Percentiles rank a stretch among this genome's conserved stretches.
Evolutionary conservation across 345 rosid genomes (phyloP).

Genomic region (Gossypium mustelinum): DNA sequence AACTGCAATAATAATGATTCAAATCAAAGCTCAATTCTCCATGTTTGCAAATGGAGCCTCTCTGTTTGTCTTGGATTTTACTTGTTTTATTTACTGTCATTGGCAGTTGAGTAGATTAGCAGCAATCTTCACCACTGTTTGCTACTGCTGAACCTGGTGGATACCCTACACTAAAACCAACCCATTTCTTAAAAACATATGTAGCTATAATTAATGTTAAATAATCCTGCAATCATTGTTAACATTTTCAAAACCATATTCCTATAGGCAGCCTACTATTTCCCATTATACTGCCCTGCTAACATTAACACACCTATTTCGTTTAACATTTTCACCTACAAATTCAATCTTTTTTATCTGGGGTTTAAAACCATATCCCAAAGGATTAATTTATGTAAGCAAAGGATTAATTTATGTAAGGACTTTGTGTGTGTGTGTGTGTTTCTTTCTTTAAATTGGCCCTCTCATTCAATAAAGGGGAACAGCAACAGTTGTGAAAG

Average conservation of each 20-base stretch:
- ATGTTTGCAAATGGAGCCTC: not conserved
- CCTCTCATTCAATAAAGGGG: not conserved
- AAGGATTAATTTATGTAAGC: too few species aligned
- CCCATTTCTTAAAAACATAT: not conserved
- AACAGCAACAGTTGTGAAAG: not conserved
- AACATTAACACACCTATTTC: not conserved
- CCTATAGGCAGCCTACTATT: too few species aligned
- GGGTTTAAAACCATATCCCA: too few species aligned
- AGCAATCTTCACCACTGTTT: constrained; percentile 8
- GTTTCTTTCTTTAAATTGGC: not conserved
- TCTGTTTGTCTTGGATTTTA: not conserved
- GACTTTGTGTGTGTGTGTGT: too few species aligned
- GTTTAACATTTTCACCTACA: not conserved
- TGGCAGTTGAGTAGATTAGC: not conserved
- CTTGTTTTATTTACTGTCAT: not conserved
- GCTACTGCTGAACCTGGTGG: not conserved
- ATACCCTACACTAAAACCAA: not conserved
- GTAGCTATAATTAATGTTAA: too few species aligned
- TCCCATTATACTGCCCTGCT: too few species aligned
- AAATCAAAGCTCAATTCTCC: not conserved
- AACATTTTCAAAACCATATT: too few species aligned
- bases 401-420: too few species aligned
- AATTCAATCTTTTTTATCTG: not conserved
- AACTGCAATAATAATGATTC: not conserved
- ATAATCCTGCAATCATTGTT: not conserved